Evolutionary conservation across 2,329 filamentous ascomycete genomes (phyloP), one percentile per base, ranked within the genome.

Genomic region (Trichoderma atrobrunneum): DNA sequence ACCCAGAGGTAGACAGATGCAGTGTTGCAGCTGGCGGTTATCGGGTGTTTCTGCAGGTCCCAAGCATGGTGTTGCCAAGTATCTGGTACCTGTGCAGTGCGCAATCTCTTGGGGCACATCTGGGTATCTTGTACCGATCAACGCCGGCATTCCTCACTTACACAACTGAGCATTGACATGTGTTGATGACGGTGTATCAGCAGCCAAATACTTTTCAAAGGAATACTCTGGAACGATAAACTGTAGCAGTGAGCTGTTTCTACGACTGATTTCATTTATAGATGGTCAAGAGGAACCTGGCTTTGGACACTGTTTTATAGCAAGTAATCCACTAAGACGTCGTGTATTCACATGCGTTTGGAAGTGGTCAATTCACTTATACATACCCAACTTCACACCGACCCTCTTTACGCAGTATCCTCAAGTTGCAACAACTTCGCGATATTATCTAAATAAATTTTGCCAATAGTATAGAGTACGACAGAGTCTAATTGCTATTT

Each of bases 51-150:
- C 48, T 54, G 48, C 48, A 54, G 48, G 48, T 54, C 21, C 48
- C n/a, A 3, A 3, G 7, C 24, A 24, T 16, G 36, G 7, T 7
- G 7, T 14, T 32, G 0, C 3, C 8, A 65, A 8, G 43, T 65
- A 18, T 7, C n/a, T 5, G n/a, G 43, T 67, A 67, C 64, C 7
- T 18, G 11, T 1, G 2, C 0, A 12, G 28, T 3, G 6, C 1
- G 10, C 5, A 0, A 8, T 11, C 10, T 6, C 0, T 5, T 36
- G 63, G 16, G 0, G 12, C 0, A 2, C 5, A 0, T 16, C 14
- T 3, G 5, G 2, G 63, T 66, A 57, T 3, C 16, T 16, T 7
- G 16, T 39, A 66, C 48, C 61, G 5, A 32, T 11, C 18, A 2
- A 21, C 18, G 18, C 48, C 30, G 5, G 0, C n/a, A 39, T 39